These are phyloP conservation scores for Musa acuminata DNA, from an alignment of 176 grass and related monocot genomes.

Conservation along the genomic window DNA sequence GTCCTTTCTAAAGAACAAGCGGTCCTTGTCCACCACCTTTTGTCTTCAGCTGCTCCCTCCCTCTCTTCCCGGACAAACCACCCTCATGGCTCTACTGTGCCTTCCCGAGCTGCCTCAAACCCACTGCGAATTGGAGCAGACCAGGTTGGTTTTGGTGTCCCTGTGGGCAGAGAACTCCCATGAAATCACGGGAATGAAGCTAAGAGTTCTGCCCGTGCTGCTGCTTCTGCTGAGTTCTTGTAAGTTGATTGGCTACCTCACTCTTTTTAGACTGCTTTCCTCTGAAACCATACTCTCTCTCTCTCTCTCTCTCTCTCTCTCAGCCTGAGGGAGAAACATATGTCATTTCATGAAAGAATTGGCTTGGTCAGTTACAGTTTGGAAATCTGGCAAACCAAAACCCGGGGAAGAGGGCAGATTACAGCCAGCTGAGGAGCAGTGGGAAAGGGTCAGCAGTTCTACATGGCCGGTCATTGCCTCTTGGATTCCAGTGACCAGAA, in stretches of 20 bases:
- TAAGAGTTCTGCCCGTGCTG: too few species aligned
- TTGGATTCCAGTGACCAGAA: slow-evolving; percentile 2
- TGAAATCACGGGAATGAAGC: not conserved
- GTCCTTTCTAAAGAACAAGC: slow-evolving; percentile 35
- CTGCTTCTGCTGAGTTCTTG: too few species aligned
- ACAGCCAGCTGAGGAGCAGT: not conserved
- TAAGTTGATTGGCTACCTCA: too few species aligned
- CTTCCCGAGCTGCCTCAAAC: not conserved
- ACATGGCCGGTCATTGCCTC: not conserved
- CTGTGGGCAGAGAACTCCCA: not conserved
- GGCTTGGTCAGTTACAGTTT: not conserved
- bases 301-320: too few species aligned
- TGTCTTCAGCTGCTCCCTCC: slow-evolving; percentile 24
- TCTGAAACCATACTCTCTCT: too few species aligned
- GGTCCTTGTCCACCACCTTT: slow-evolving; percentile 36
- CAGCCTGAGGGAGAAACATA: not conserved
- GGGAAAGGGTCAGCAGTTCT: slow-evolving; percentile 3
- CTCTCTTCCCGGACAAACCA: not conserved
- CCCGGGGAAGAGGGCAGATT: not conserved
- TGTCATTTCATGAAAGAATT: not conserved
- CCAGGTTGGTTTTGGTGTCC: not conserved
- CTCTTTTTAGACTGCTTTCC: too few species aligned
- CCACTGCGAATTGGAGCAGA: not conserved
- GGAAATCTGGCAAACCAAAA: not conserved
- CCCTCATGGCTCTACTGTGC: too few species aligned